Base-by-base conservation (phyloP, 2,329 filamentous ascomycete species). In the Colletotrichum sp. region DNA sequence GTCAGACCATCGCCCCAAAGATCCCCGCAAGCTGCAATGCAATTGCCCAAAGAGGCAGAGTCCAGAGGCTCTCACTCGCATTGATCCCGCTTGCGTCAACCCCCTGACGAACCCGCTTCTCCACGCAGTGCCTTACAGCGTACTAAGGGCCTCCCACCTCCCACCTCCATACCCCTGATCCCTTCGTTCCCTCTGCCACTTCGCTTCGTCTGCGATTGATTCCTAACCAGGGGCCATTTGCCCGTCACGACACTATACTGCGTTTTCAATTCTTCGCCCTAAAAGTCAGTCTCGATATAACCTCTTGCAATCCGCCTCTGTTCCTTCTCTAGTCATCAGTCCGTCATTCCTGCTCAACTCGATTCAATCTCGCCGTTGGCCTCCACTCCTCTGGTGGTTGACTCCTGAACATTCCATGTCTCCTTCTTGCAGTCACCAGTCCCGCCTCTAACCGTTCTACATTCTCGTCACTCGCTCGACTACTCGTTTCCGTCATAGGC, bases 381-480 rank as follows among this genome's bases (percentile, higher is more conserved):
- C 28, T 55, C 36, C 21, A 14, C 36, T 67, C 55, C 61, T 39
- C 32, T 36, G 67, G 72, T 65, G 43, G 59, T 43, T 59, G 39
- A 74, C 14, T 57, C 12, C 52, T 66, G 59, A 71, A 67, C 43
- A 75, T 66, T 68, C 60, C 30, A 60, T 72, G 68, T 36, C 75
- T 78, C 64, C 60, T 77, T 69, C 26, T 71, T 71, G 73, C 79
- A 80, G 79, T 78, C 81, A 80, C 77, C 78, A 79, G 79, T 82
- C 81, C 82, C 79, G 76, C 82, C 79, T 83, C 82, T 75, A 80
- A 69, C 76, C 73, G 76, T 72, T 71, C 65, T 68, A 61, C 39
- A 74, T 82, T 76, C 70, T 76, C 78, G 74, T 77, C 82, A 74
- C 78, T 84, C 82, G 60, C 78, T 79, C 66, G 55, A 68, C 57